Evolutionary conservation across 345 rosid genomes (phyloP).

Genomic region (Adansonia digitata): DNA sequence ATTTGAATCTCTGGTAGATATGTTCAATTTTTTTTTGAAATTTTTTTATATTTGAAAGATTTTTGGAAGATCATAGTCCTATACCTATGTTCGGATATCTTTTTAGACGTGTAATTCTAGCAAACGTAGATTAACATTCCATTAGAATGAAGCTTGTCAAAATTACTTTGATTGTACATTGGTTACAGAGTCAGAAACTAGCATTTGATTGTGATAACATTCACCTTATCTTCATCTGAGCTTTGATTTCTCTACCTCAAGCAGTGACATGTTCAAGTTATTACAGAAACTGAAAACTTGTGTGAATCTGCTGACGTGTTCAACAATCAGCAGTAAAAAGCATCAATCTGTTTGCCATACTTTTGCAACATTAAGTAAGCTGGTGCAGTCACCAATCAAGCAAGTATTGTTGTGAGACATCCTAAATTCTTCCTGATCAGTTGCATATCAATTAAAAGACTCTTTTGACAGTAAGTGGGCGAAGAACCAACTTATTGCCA

Average conservation of each 20-base stretch:
- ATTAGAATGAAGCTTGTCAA: background rate
- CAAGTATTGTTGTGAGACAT: background rate
- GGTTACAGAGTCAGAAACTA: background rate
- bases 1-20: no score
- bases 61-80: no score
- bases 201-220: background rate
- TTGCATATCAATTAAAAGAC: background rate
- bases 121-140: no score
- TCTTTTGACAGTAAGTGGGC: background rate
- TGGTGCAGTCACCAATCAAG: background rate
- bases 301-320: background rate
- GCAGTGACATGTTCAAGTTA: background rate
- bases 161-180: background rate
- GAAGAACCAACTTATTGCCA: no score
- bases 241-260: background rate
- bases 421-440: background rate
- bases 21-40: no score
- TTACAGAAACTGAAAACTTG: background rate
- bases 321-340: background rate
- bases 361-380: background rate
- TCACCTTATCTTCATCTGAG: background rate
- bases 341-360: background rate
- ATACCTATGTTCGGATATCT: no score
- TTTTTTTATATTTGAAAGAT: no score
- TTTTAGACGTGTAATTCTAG: no score